Percentiles rank a stretch among this genome's conserved stretches.
These are phyloP conservation scores for Fusarium udum DNA, from an alignment of 2,329 filamentous ascomycete genomes.

Conservation along the genomic window DNA sequence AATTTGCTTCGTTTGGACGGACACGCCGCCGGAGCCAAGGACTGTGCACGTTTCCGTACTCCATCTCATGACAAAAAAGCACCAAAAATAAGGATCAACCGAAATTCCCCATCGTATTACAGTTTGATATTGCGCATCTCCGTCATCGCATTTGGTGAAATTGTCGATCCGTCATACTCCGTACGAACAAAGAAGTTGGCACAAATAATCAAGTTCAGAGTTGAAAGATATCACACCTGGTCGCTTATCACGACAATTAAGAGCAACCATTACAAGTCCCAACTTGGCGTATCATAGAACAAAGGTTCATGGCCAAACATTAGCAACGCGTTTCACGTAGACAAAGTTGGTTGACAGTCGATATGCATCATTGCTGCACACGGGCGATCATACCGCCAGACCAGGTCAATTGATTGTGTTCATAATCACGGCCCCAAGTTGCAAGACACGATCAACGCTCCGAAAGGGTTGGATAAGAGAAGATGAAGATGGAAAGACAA, in stretches of 20 bases:
- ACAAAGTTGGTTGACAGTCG: not conserved
- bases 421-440: not conserved
- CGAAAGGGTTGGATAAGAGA: conserved; percentile 29
- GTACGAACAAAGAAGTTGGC: not conserved
- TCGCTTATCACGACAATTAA: conserved; percentile 6
- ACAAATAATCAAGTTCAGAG: conserved; percentile 3
- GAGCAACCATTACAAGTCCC: not conserved
- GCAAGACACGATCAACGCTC: conserved; percentile 10
- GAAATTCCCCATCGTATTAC: conserved; percentile 23
- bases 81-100: conserved; percentile 36
- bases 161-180: conserved; percentile 3
- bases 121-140: not conserved
- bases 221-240: conserved; percentile 1
- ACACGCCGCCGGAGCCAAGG: conserved; percentile 36
- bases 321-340: not conserved
- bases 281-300: not conserved
- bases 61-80: not conserved
- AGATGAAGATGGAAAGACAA: conserved; percentile 6
- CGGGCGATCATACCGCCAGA: not conserved
- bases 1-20: conserved; percentile 35
- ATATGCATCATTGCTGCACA: not conserved
- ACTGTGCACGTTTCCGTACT: conserved; percentile 19
- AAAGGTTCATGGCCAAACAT: not conserved
- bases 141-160: not conserved
- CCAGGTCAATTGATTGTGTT: not conserved